Evolutionary conservation across 2,329 filamentous ascomycete species (phyloP), one percentile per base, ranked within the genome.

Genomic region (Diaporthe sp.): DNA sequence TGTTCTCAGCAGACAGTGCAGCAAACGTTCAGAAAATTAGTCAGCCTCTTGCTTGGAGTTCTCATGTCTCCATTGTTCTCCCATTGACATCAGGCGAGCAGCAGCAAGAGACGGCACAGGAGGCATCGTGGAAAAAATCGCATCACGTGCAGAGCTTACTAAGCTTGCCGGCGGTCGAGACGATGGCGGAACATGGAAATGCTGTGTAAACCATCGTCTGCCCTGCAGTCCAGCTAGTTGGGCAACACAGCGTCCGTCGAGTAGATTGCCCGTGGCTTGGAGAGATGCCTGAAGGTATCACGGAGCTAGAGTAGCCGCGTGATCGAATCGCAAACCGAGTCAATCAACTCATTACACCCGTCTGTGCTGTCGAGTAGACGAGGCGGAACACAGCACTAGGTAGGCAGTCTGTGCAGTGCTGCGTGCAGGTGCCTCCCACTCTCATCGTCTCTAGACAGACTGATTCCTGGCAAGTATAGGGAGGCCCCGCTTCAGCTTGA

Each of bases 231-330:
- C 33, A 68, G 33, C 47, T 54, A 67, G 4, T 66, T 40, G 57
- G 57, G 70, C 57, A 40, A 55, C 70, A 72, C 70, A 64, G 58
- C 70, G 55, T 72, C 25, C 70, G 55, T 72, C 25, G 70, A 72
- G 58, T 35, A 72, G 47, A 72, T 42, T 64, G 70, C 57, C 47
- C 47, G 45, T 33, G 50, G 35, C 40, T 33, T 55, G 57, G 70
- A 45, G 33, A 64, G 45, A 60, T 64, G n/a, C n/a, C 57, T 50
- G 52, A 45, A 70, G 67, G 67, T 70, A 58, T 58, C 52, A 72
- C 70, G 35, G 60, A 54, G 57, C 57, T 72, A 60, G 70, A 72
- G 57, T 64, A 72, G 57, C 70, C 70, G 57, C 57, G 47, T 64
- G 70, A 72, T 55, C 57, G 57, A 64, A 55, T 72, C 40, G 58